These are phyloP conservation scores for Nicotiana undulata DNA, from an alignment of 257 asterid species.

Conservation along the genomic window DNA sequence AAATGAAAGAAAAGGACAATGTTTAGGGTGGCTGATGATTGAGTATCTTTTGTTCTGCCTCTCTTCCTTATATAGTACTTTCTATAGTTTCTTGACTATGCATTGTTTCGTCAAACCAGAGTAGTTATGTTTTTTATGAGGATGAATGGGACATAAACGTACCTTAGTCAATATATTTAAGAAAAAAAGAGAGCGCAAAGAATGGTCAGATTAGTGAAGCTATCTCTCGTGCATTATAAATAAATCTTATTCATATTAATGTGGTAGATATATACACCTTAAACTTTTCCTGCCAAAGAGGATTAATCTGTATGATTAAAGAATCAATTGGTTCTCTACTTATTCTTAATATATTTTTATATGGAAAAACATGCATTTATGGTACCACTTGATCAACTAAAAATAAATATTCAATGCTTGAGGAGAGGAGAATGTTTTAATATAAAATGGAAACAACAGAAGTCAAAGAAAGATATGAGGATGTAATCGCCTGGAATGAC, in stretches of 20 bases:
- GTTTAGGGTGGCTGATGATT: conserved; percentile 20
- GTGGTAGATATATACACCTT: conserved; percentile 28
- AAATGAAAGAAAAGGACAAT: background rate
- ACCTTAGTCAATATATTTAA: conserved; percentile 34
- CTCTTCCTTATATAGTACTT: conserved; percentile 28
- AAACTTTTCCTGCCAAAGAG: conserved; percentile 48
- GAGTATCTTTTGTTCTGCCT: conserved; percentile 7
- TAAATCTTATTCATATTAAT: conserved; percentile 10
- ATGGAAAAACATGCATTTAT: conserved; percentile 15
- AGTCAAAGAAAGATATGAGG: conserved; percentile 59
- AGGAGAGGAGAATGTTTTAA: conserved; percentile 18
- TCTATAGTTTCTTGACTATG: conserved; percentile 21
- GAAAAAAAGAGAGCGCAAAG: conserved; percentile 14
- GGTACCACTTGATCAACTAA: conserved; percentile 32
- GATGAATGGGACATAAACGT: conserved; percentile 5
- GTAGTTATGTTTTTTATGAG: conserved; percentile 15
- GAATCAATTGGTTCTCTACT: conserved; percentile 11
- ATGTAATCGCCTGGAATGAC: conserved; percentile 66
- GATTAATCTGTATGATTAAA: conserved; percentile 26
- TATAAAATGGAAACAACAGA: conserved; percentile 13
- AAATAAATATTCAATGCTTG: conserved; percentile 42
- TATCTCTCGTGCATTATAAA: conserved; percentile 34
- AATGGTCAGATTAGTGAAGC: conserved; percentile 47
- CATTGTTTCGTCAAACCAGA: conserved; percentile 29
- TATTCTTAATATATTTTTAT: background rate